Conservation (phyloP, 768 basidiomycete genomes). For the Lactifluus volemus region DNA sequence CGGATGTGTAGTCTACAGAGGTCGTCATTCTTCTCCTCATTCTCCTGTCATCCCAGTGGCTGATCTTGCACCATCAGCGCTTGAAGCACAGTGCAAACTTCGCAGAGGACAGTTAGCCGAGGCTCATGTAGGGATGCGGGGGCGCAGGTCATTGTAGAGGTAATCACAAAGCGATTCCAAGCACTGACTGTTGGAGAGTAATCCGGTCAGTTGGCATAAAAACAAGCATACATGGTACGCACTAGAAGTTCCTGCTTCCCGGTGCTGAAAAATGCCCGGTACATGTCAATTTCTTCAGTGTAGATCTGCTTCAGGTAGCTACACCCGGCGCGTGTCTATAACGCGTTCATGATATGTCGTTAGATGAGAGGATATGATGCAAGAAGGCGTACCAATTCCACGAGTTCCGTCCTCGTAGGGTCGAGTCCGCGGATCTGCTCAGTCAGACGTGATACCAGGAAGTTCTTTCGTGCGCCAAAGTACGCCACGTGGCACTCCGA, state of each 20-base stretch:
- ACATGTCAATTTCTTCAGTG: constrained; percentile 77
- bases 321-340: constrained; percentile 50
- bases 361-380: no score
- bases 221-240: constrained; percentile 22
- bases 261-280: constrained; percentile 29
- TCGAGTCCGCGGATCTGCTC: no score
- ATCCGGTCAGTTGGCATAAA: no score
- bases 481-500: no score
- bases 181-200: constrained; percentile 51
- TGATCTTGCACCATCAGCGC: constrained; percentile 70
- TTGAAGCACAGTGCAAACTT: no score
- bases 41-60: constrained; percentile 28
- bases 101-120: constrained; percentile 59
- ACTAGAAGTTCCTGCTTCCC: constrained; percentile 71
- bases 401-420: no score
- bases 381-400: no score
- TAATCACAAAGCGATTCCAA: constrained; percentile 89
- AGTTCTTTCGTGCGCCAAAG: no score
- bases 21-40: no score
- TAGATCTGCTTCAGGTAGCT: constrained; percentile 89
- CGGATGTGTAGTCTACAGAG: no score
- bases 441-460: no score
- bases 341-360: no score
- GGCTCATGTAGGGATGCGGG: constrained; percentile 85
- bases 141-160: constrained; percentile 41